Evolutionary conservation across 2,329 filamentous ascomycete genomes (phyloP), one percentile per base, ranked within the genome.

Genomic region (Dothistroma septosporum): DNA sequence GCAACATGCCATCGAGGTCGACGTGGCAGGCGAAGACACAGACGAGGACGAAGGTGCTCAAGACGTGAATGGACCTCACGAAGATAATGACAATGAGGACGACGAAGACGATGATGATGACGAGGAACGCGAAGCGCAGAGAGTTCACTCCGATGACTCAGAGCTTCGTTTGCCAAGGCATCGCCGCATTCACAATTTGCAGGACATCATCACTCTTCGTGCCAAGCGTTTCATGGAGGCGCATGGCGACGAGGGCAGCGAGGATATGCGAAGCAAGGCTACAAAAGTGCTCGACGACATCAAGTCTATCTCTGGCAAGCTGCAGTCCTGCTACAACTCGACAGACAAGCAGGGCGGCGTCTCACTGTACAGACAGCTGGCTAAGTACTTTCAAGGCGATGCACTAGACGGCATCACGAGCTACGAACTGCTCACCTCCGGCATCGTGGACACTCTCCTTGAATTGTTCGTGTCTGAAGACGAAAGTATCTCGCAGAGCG

Each of bases 371-470:
- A 79, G 82, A 33, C 85, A 83, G 55, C 79, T 99, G 60, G 91
- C 92, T 0, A 83, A 84, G 2, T 92, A 94, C 71, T 99, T 99
- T 69, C 89, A 95, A 69, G 87, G 88, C 0, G 90, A 97, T 75
- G 88, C 94, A 1, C 76, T 96, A 57, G 90, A 96, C 71, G 96
- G 91, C 73, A 92, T 97, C 57, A 99, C 94, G 0, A 99, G 94
- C 75, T 92, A 93, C 53, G 94, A 99, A 73, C 80, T 99, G 33
- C 84, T 97, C 56, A 91, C 90, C 32, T 97, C 94, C 1, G 91
- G 92, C 19, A 85, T 99, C 58, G 92, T 99, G 11, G 86, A 90
- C 49, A 87, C 91, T 10, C 80, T 99, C 1, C 83, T 97, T 48
- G 85, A 90, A 33, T 84, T 96, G 10, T 92, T 99, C 72, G 90